Evolutionary conservation across 352 stramenopile species (phyloP).

Genomic region (Phytopythium chamaehyphon): DNA sequence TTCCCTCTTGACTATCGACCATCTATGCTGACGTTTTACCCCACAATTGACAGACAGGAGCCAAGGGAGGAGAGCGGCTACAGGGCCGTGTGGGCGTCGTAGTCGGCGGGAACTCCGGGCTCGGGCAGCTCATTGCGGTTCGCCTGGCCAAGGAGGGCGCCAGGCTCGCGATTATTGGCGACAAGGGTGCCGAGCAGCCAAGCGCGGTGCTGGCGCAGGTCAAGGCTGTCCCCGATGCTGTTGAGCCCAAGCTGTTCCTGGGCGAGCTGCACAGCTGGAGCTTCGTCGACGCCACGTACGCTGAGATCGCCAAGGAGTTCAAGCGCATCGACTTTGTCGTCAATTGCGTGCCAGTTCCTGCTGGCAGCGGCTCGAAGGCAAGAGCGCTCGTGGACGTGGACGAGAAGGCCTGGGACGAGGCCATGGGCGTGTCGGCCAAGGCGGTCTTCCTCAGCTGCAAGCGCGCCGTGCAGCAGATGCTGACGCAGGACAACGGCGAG

Average conservation of each 20-base stretch:
- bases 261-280: constrained; percentile 45
- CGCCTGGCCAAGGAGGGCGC: constrained; percentile 61
- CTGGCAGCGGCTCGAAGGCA: constrained; percentile 25
- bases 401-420: constrained; percentile 44
- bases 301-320: constrained; percentile 33
- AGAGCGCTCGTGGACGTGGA: constrained; percentile 36
- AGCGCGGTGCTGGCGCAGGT: constrained; percentile 38
- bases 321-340: constrained; percentile 71
- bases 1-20: background rate
- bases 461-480: constrained; percentile 53
- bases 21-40: too few relatives aligned
- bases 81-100: constrained; percentile 56
- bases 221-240: constrained; percentile 10
- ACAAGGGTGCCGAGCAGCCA: constrained; percentile 13
- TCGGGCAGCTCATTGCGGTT: constrained; percentile 59
- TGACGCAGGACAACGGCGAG: constrained; percentile 47
- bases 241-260: constrained; percentile 30
- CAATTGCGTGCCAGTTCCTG: constrained; percentile 47
- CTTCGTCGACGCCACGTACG: constrained; percentile 48
- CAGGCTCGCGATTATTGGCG: constrained; percentile 47
- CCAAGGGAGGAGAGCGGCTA: constrained; percentile 47
- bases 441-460: constrained; percentile 69
- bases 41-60: constrained; percentile 37
- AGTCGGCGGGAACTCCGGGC: constrained; percentile 49
- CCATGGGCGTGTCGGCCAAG: constrained; percentile 59